phyloP scores from a whole-genome alignment of 2,329 filamentous ascomycete genomes.

The Cladophialophora chaetospira region DNA sequence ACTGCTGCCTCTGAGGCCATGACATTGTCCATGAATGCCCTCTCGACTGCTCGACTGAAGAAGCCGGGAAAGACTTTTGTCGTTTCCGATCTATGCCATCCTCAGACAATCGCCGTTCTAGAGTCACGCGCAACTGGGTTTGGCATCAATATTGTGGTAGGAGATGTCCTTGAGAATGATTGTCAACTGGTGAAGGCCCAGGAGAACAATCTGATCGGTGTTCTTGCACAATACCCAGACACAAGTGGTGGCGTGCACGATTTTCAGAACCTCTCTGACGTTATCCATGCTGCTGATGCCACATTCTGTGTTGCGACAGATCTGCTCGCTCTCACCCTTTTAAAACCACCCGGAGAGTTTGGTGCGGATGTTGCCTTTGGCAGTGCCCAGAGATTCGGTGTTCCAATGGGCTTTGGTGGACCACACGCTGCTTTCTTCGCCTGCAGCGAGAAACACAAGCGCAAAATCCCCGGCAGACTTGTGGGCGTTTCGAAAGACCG shows the following conservation, averaged over 20 bases:
- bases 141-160: constrained; percentile 73
- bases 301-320: constrained; percentile 89
- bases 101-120: constrained; percentile 82
- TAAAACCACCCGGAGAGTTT: constrained; percentile 90
- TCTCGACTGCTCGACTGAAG: constrained; percentile 72
- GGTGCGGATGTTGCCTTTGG: constrained; percentile 95
- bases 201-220: constrained; percentile 81
- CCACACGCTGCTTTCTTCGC: constrained; percentile 98
- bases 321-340: constrained; percentile 78
- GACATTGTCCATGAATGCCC: constrained; percentile 81
- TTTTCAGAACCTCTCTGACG: constrained; percentile 71
- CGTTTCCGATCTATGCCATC: constrained; percentile 79
- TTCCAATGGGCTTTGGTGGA: constrained; percentile 88
- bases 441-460: constrained; percentile 85
- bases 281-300: constrained; percentile 74
- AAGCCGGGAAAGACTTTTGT: constrained; percentile 76
- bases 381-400: constrained; percentile 86
- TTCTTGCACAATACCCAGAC: constrained; percentile 93
- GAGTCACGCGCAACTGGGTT: constrained; percentile 87
- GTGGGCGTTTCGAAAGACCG: constrained; percentile 92
- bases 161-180: constrained; percentile 69
- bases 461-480: constrained; percentile 87
- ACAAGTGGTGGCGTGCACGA: constrained; percentile 79
- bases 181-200: constrained; percentile 69
- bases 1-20: constrained; percentile 94